Evolutionary conservation across 495 filamentous ascomycete genomes (phyloP).

Genomic region (Stereocaulon alpinum): DNA sequence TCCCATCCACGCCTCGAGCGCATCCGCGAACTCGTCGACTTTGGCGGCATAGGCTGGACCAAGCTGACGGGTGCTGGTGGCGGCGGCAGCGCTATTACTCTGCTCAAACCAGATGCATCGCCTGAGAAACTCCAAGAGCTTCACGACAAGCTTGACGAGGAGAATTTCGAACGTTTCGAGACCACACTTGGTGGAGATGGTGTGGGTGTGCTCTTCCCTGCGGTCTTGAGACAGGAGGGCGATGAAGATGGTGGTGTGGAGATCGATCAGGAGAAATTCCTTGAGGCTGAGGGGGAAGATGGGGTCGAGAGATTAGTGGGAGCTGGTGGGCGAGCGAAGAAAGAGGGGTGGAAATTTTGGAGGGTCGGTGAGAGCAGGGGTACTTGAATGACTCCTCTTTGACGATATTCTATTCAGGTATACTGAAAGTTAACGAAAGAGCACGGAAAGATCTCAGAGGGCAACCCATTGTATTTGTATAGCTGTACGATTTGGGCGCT

Average conservation of each 20-base stretch:
- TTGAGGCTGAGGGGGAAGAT: slow-evolving; percentile 55
- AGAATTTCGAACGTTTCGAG: slow-evolving; percentile 74
- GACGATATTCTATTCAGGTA: no score
- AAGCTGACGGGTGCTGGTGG: slow-evolving; percentile 94
- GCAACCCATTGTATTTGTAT: background rate
- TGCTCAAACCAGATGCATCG: slow-evolving; percentile 57
- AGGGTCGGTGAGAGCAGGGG: slow-evolving; percentile 25
- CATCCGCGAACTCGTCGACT: slow-evolving; percentile 82
- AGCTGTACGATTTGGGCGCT: background rate
- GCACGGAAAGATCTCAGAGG: background rate
- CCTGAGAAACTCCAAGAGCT: slow-evolving; percentile 46
- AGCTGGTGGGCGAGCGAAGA: slow-evolving; percentile 45
- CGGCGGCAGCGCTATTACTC: slow-evolving; percentile 86
- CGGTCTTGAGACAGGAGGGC: slow-evolving; percentile 63
- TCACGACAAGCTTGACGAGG: slow-evolving; percentile 54
- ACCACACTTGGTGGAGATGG: slow-evolving; percentile 85
- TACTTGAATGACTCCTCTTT: no score
- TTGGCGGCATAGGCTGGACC: slow-evolving; percentile 86
- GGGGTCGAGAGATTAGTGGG: slow-evolving; percentile 47
- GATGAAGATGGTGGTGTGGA: slow-evolving; percentile 74
- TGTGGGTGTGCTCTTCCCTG: slow-evolving; percentile 86
- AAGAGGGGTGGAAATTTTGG: slow-evolving; percentile 93
- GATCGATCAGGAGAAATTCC: slow-evolving; percentile 86
- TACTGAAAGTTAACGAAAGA: no score
- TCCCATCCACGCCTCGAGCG: slow-evolving; percentile 90